Percentiles rank a stretch among this genome's conserved stretches.
phyloP scores from a whole-genome alignment of 805 yeast species.

The Ogataea trehaloabstinens region DNA sequence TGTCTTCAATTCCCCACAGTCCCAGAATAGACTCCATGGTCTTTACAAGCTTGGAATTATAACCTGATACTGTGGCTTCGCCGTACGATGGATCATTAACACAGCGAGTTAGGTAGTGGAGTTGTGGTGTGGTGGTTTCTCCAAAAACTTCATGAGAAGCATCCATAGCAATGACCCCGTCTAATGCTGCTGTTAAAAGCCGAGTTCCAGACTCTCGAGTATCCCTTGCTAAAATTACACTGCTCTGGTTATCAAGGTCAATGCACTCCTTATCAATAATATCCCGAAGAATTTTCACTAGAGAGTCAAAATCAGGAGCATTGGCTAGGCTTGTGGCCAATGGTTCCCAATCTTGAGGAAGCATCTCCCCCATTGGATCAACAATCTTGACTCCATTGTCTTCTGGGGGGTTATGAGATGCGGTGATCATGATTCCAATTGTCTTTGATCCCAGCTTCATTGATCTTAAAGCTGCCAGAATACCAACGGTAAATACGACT shows the following conservation, averaged over 20 bases:
- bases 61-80: slow-evolving; percentile 60
- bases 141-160: slow-evolving; percentile 56
- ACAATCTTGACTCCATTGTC: slow-evolving; percentile 94
- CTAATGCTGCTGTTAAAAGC: slow-evolving; percentile 55
- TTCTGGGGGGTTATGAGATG: slow-evolving; percentile 88
- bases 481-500: slow-evolving; percentile 80
- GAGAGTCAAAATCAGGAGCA: slow-evolving; percentile 43
- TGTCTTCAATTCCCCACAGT: slow-evolving; percentile 20
- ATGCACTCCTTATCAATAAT: slow-evolving; percentile 44
- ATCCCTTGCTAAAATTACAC: slow-evolving; percentile 75
- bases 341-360: slow-evolving; percentile 78
- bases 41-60: slow-evolving; percentile 58
- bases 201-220: slow-evolving; percentile 82
- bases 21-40: slow-evolving; percentile 49
- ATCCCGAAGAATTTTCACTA: slow-evolving; percentile 37
- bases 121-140: slow-evolving; percentile 86
- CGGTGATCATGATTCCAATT: slow-evolving; percentile 96
- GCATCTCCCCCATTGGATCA: slow-evolving; percentile 91
- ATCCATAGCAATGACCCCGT: slow-evolving; percentile 56
- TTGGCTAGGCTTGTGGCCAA: slow-evolving; percentile 82
- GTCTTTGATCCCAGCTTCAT: slow-evolving; percentile 61
- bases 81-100: slow-evolving; percentile 68
- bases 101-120: slow-evolving; percentile 80
- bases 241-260: slow-evolving; percentile 39
- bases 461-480: slow-evolving; percentile 83